Base-by-base conservation (phyloP, 768 basidiomycete species). In the Fistulinella prunicolor region DNA sequence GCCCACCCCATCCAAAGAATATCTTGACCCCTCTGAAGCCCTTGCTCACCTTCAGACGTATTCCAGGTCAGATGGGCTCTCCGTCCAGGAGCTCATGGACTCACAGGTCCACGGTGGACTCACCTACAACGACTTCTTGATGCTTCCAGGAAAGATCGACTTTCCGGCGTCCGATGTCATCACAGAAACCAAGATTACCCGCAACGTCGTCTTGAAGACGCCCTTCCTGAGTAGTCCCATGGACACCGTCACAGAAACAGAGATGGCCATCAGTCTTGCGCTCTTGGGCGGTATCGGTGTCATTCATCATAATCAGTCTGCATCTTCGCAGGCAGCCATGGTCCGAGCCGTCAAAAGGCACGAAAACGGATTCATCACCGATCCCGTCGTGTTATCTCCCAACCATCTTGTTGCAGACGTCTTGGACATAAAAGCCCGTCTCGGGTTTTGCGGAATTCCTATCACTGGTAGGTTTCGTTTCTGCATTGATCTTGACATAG, bases 211-310 rank as follows among this genome's bases (percentile, higher is more conserved):
- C 36, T 77, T 99, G 59, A 97, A 93, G 73, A 94, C 94, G 0
- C 96, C 95, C 0, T 95, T 99, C 72, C 76, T 97, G 75, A 95
- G 92, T 67, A 94, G 91, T 43, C 95, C 96, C 14, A 99, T 99
- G 96, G 96, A 99, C 73, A 99, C 96, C 38, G 96, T 98, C 58
- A 98, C 96, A 1, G 96, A 97, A 70, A 82, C 79, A 45, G 83
- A 90, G 50, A 95, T 94, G 90, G 92, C 91, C 24, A 92, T 95
- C 64, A 74, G 85, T 42, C 83, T 95, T 79, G 92, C 93, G 78
- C 84, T 99, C 45, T 81, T 94, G 47, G 96, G 96, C 41, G 96
- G 95, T 46, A 88, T 98, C 53, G 95, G 96, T 72, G 90, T 98
- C 63, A 97, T 98, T 60, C 95, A 99, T 68, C 94, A 99, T 71